These are phyloP conservation scores for Russula abietina DNA, from an alignment of 768 basidiomycete genomes.

Conservation along the genomic window DNA sequence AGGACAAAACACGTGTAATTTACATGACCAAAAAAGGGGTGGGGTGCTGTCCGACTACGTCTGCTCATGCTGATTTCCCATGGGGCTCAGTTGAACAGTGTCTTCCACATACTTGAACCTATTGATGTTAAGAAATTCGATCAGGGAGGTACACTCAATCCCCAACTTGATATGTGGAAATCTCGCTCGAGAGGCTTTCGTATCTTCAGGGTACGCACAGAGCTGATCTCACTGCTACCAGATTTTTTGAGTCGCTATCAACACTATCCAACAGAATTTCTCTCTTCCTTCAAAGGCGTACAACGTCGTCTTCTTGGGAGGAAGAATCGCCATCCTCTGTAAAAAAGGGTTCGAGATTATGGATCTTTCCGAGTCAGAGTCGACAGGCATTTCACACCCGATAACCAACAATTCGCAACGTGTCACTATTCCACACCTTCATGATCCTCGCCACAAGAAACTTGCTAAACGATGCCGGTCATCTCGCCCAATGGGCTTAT, in stretches of 20 bases:
- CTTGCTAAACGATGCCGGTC: conserved; percentile 76
- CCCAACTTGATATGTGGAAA: conserved; percentile 67
- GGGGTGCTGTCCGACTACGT: conserved; percentile 25
- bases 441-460: conserved; percentile 56
- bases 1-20: conserved; percentile 81
- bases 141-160: conserved; percentile 60
- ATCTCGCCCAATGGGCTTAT: conserved; percentile 82
- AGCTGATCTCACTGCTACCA: background rate
- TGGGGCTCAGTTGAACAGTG: conserved; percentile 61
- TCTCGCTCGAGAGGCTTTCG: conserved; percentile 93
- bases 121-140: conserved; percentile 61
- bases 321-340: conserved; percentile 88
- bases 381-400: background rate
- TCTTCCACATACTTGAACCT: conserved; percentile 96
- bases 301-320: conserved; percentile 87
- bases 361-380: conserved; percentile 81
- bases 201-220: conserved; percentile 56
- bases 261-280: conserved; percentile 51
- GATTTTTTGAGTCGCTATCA: background rate
- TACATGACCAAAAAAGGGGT: conserved; percentile 94
- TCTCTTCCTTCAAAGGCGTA: conserved; percentile 88
- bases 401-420: conserved; percentile 59
- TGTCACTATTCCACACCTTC: conserved; percentile 80
- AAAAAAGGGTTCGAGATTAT: conserved; percentile 96
- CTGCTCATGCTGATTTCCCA: conserved; percentile 24